A percentile compares a stretch with the other conserved stretches of the same genome.
Conservation (phyloP, 257 asterid genomes). For the Mentha longifolia region DNA sequence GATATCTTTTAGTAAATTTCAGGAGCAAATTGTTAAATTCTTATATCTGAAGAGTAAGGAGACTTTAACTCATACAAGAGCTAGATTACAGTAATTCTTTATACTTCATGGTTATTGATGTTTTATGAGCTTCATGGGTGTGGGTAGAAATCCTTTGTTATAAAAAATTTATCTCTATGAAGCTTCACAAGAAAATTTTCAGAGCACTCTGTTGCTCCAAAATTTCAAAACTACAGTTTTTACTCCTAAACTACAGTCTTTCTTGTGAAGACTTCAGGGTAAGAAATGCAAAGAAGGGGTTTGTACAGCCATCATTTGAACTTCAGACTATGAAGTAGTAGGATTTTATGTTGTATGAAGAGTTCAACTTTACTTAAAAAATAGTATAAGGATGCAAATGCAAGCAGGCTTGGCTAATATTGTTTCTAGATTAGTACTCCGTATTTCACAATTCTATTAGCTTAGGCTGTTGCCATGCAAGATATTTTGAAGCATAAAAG, state of each 20-base stretch:
- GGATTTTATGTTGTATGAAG: neutral
- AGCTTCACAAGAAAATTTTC: too few species aligned
- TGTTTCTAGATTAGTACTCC: neutral
- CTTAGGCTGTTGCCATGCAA: neutral
- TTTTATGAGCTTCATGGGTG: neutral
- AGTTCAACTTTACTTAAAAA: neutral
- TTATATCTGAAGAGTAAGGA: neutral
- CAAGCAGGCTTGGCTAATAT: neutral
- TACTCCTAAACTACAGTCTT: too few species aligned
- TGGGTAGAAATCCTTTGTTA: too few species aligned
- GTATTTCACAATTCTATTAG: neutral
- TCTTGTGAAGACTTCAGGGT: too few species aligned
- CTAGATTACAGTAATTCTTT: neutral
- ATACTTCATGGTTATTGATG: neutral
- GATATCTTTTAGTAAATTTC: neutral
- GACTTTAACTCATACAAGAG: neutral
- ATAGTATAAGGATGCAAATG: neutral
- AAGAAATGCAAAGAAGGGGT: neutral
- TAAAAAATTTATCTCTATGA: too few species aligned
- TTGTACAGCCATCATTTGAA: too few species aligned
- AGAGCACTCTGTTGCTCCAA: too few species aligned
- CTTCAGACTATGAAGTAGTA: neutral
- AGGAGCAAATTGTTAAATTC: neutral
- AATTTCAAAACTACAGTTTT: too few species aligned
- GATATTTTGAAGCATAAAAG: constrained; percentile 2